These are phyloP conservation scores for Apiospora rasikravindrae DNA, from an alignment of 2,329 filamentous ascomycete species.

Conservation along the genomic window DNA sequence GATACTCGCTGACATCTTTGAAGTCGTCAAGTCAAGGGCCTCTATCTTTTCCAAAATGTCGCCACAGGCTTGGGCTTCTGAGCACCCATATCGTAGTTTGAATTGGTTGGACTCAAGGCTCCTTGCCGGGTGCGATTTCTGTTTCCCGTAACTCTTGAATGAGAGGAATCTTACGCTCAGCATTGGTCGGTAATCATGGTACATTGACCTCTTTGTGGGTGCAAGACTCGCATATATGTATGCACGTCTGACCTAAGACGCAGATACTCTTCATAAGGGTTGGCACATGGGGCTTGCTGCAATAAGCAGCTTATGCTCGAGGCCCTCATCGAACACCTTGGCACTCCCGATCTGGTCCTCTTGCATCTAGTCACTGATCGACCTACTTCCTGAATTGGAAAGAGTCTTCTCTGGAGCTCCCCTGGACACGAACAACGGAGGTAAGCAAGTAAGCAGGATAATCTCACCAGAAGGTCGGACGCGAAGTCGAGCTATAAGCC, in stretches of 20 bases:
- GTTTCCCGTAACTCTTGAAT: neutral
- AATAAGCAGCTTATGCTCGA: constrained; percentile 3
- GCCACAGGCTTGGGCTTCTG: no score
- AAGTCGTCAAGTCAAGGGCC: no score
- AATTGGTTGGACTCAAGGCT: neutral
- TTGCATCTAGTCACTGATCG: neutral
- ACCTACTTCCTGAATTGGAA: neutral
- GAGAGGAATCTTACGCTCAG: neutral
- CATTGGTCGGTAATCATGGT: neutral
- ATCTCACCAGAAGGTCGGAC: neutral
- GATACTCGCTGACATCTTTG: no score
- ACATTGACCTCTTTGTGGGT: neutral
- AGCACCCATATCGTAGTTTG: no score
- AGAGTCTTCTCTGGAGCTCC: no score
- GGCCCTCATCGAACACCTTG: neutral
- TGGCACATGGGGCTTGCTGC: neutral
- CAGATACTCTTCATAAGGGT: neutral
- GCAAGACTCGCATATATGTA: neutral
- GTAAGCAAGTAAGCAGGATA: neutral
- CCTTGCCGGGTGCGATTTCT: neutral
- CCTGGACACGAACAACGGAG: neutral
- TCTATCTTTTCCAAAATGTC: no score
- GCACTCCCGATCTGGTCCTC: neutral
- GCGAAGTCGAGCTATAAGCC: neutral
- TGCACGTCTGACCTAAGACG: neutral